Evolutionary conservation across 148 eudicot species (phyloP), one percentile per base, ranked within the genome.

Genomic region (Linanthus parryae): DNA sequence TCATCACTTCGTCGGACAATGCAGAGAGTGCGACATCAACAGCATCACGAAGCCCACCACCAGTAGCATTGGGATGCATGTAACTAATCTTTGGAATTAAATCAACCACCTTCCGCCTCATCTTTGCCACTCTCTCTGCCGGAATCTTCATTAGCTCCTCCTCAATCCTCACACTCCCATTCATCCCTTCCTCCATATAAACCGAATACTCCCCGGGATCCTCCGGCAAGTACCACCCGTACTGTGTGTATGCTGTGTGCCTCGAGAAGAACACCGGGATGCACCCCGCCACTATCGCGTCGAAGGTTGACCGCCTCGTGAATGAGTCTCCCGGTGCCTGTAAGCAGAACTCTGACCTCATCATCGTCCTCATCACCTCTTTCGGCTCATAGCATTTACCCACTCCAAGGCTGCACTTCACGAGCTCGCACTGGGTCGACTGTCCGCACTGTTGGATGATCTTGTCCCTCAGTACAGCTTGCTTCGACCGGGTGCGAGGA

Each of bases 171-270:
- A 1, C 7, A 2, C 20, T 17, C 10, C 10, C 53, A 10, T 8
- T 28, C 15, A 0, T 7, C 38, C 10, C 22, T 14, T 16, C 25
- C 14, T 49, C 64, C 4, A 80, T 76, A 35, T 69, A 80, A 25
- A 80, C 79, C 44, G 82, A 80, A 52, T 73, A 80, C 19, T 71
- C 73, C 58, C 62, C 71, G 16, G 73, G 74, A 11, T 80, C 76
- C 4, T 23, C 63, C 20, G 86, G 86, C 47, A 80, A 58, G 59
- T 59, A 59, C 64, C 64, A 59, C 1, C 3, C 26, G 30, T 59
- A 59, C 27, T 59, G 64, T 1, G 56, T 12, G 3, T 59, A 59
- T 17, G 64, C 64, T 11, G 64, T 48, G 44, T 59, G 55, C 45
- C 28, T 18, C 14, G 55, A 36, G 28, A 59, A 59, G 26, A 59